Percentiles rank a stretch among this genome's conserved stretches.
phyloP scores from a whole-genome alignment of 176 grass and related monocot genomes.

The Juncus inflexus region DNA sequence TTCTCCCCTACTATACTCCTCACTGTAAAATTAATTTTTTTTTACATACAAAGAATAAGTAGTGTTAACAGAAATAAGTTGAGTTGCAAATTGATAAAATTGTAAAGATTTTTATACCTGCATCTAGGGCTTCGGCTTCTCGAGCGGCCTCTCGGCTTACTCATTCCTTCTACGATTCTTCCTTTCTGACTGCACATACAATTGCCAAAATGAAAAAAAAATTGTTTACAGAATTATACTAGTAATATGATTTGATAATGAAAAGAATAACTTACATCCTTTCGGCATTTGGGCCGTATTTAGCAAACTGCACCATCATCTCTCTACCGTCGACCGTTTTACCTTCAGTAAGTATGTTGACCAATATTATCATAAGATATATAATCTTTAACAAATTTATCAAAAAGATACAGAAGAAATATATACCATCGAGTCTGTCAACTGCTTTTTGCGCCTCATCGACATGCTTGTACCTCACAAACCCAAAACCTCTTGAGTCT shows the following conservation, averaged over 20 bases:
- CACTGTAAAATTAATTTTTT: not conserved
- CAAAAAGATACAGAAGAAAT: not conserved
- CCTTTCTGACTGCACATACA: constrained; percentile 63
- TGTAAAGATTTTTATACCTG: constrained; percentile 34
- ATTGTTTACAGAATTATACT: not conserved
- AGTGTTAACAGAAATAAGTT: not conserved
- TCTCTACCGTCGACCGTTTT: constrained; percentile 78
- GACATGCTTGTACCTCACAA: constrained; percentile 96
- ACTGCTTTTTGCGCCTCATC: constrained; percentile 94
- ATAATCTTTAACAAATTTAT: constrained; percentile 1
- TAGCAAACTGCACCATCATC: constrained; percentile 99
- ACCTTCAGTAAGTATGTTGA: constrained; percentile 40
- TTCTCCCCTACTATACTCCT: constrained; percentile 37
- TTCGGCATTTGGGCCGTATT: constrained; percentile 94
- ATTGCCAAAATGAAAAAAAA: constrained; percentile 14
- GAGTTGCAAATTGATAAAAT: not conserved
- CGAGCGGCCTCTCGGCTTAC: constrained; percentile 52
- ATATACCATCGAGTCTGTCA: constrained; percentile 73
- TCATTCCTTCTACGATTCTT: constrained; percentile 56
- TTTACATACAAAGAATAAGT: not conserved
- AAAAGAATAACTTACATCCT: constrained; percentile 55
- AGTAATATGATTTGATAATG: not conserved
- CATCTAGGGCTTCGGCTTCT: constrained; percentile 82
- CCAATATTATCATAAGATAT: constrained; percentile 8
- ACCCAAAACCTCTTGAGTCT: constrained; percentile 82